Percentiles rank a stretch among this genome's conserved stretches.
phyloP scores from a whole-genome alignment of 208 protist species.

The Acanthamoeba healyi region DNA sequence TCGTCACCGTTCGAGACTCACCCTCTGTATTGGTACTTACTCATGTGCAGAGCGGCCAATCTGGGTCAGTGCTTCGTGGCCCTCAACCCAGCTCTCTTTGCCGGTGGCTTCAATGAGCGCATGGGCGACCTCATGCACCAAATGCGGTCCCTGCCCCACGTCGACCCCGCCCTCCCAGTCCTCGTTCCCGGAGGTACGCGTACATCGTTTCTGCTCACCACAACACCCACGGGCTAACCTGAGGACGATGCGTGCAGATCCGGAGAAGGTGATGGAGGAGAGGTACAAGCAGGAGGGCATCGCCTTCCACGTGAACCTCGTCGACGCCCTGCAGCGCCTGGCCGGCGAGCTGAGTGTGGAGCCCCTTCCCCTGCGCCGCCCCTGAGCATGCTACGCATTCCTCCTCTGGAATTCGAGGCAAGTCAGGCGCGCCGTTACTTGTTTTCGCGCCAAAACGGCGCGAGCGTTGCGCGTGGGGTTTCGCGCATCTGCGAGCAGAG shows the following conservation, averaged over 20 bases:
- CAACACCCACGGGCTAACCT: not conserved
- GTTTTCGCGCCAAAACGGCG: not conserved
- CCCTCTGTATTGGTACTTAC: too few species aligned
- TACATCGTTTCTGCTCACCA: not conserved
- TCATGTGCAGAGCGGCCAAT: conserved; percentile 58
- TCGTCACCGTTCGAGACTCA: too few species aligned
- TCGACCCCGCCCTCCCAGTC: conserved; percentile 1
- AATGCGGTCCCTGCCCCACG: conserved; percentile 9
- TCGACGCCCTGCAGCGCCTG: conserved; percentile 6
- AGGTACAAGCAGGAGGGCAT: conserved; percentile 49
- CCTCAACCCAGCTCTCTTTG: conserved; percentile 11
- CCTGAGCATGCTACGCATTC: too few species aligned
- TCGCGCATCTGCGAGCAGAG: too few species aligned
- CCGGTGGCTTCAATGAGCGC: conserved; percentile 4
- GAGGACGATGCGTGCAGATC: not conserved
- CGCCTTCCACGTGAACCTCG: conserved; percentile 31
- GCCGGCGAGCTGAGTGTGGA: not conserved
- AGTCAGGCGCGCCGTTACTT: not conserved
- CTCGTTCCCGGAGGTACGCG: conserved; percentile 55
- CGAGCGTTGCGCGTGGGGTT: too few species aligned
- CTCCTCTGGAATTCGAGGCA: not conserved
- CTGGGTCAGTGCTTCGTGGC: conserved; percentile 64
- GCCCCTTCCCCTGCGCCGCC: not conserved
- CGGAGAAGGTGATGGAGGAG: conserved; percentile 52
- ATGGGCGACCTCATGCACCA: conserved; percentile 45